phyloP scores from a whole-genome alignment of 148 eudicot species.

The Camellia granthamiana region DNA sequence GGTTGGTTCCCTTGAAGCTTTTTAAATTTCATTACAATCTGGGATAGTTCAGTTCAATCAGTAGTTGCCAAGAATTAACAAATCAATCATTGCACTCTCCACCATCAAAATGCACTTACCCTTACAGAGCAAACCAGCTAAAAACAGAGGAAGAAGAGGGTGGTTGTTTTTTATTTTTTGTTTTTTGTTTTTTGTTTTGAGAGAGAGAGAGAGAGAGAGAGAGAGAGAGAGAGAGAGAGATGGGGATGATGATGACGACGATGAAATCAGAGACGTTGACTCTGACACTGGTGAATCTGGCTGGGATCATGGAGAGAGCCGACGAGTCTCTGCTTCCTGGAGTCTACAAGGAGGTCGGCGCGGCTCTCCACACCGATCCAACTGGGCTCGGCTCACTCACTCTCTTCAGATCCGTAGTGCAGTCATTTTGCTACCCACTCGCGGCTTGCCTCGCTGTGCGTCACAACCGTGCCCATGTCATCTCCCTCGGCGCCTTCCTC shows the following conservation, averaged over 20 bases:
- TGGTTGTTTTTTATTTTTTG: too few species aligned
- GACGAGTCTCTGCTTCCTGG: conserved; percentile 80
- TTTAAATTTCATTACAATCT: too few species aligned
- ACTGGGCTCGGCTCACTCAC: conserved; percentile 81
- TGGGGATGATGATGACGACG: background rate
- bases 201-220: too few species aligned
- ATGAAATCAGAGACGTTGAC: conserved; percentile 56
- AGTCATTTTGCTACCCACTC: conserved; percentile 65
- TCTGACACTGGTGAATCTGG: conserved; percentile 61
- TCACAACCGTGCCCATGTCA: conserved; percentile 69
- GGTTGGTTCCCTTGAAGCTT: too few species aligned
- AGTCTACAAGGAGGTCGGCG: conserved; percentile 81
- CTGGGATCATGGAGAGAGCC: conserved; percentile 83
- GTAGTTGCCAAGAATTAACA: too few species aligned
- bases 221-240: background rate
- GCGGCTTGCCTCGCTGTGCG: conserved; percentile 69
- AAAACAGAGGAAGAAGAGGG: too few species aligned
- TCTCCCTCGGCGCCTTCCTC: conserved; percentile 82
- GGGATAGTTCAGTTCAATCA: too few species aligned
- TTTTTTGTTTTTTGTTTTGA: too few species aligned
- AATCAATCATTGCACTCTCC: too few species aligned
- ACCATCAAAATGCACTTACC: too few species aligned
- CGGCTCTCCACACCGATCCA: conserved; percentile 67
- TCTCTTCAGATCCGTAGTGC: conserved; percentile 73
- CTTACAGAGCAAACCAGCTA: too few species aligned